These are phyloP conservation scores for Cubamyces lactineus DNA, from an alignment of 768 basidiomycete species.

Conservation along the genomic window DNA sequence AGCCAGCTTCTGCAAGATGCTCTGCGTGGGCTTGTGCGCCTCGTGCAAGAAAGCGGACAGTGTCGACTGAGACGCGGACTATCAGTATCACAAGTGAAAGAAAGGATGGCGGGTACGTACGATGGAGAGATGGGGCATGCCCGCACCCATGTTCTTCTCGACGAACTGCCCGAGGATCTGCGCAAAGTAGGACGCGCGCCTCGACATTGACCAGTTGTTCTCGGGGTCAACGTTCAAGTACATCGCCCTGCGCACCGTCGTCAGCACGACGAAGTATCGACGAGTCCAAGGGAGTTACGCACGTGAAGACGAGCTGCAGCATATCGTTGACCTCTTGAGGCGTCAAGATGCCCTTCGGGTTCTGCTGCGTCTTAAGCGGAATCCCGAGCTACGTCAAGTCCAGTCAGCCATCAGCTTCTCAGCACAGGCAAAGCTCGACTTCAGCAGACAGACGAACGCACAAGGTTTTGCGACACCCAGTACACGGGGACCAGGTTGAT, in stretches of 20 bases:
- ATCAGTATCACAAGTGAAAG: background rate
- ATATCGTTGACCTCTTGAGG: slow-evolving; percentile 53
- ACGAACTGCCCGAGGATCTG: slow-evolving; percentile 37
- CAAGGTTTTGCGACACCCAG: slow-evolving; percentile 45
- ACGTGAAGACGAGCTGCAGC: slow-evolving; percentile 36
- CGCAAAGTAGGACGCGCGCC: slow-evolving; percentile 36
- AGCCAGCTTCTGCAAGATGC: slow-evolving; percentile 43
- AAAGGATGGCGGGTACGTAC: background rate
- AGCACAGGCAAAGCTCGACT: too few relatives aligned
- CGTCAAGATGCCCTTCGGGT: slow-evolving; percentile 47
- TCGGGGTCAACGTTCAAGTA: slow-evolving; percentile 39
- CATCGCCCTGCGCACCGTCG: slow-evolving; percentile 26
- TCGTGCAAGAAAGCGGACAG: slow-evolving; percentile 15
- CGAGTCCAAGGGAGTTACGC: background rate
- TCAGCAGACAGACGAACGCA: slow-evolving; percentile 33
- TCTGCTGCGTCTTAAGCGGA: slow-evolving; percentile 48
- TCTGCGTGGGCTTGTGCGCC: slow-evolving; percentile 39
- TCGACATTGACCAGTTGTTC: slow-evolving; percentile 37
- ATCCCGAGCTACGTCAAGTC: slow-evolving; percentile 43
- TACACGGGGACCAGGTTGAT: slow-evolving; percentile 47
- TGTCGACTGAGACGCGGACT: background rate
- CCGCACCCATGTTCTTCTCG: slow-evolving; percentile 26
- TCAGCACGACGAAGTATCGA: background rate
- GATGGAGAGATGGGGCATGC: slow-evolving; percentile 10
- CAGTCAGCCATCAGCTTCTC: background rate